phyloP scores from a whole-genome alignment of 2,329 filamentous ascomycete species.

The Scedosporium aurantiacum region DNA sequence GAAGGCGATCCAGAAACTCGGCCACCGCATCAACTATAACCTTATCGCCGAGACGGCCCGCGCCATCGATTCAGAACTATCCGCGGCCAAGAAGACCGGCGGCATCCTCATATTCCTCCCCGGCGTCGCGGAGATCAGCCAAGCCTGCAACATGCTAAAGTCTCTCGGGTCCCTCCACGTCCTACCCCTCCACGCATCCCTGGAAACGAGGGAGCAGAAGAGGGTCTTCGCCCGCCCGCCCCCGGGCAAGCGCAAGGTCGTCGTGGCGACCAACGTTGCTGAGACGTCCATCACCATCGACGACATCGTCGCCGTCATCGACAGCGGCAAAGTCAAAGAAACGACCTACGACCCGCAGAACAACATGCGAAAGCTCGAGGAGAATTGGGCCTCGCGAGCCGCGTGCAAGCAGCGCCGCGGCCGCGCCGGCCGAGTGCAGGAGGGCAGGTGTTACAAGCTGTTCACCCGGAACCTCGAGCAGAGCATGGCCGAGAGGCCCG shows the following conservation, averaged over 20 bases:
- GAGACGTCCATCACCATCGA: constrained; percentile 99
- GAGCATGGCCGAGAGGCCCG: constrained; percentile 78
- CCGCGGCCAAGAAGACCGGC: constrained; percentile 51
- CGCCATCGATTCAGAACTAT: constrained; percentile 68
- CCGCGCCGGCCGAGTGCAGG: constrained; percentile 83
- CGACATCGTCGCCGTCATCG: constrained; percentile 91
- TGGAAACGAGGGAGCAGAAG: constrained; percentile 80
- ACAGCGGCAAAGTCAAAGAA: constrained; percentile 91
- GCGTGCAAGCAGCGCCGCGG: constrained; percentile 91
- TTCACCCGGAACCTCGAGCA: constrained; percentile 79
- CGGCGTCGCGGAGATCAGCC: constrained; percentile 82
- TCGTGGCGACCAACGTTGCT: constrained; percentile 92
- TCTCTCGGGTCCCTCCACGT: constrained; percentile 56
- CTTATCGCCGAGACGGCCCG: constrained; percentile 71
- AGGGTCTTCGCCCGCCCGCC: constrained; percentile 73
- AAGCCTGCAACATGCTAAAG: constrained; percentile 59
- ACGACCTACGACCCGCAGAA: constrained; percentile 85
- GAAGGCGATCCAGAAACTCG: constrained; percentile 59
- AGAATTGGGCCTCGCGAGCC: constrained; percentile 89
- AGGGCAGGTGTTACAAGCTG: constrained; percentile 88
- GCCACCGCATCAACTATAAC: constrained; percentile 84
- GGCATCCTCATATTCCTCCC: constrained; percentile 94
- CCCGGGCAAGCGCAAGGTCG: constrained; percentile 74
- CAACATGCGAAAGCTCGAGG: constrained; percentile 88
- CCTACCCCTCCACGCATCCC: constrained; percentile 81